Evolutionary conservation across 1,139 yeast genomes (phyloP).

Genomic region (Magnusiomyces ingens): DNA sequence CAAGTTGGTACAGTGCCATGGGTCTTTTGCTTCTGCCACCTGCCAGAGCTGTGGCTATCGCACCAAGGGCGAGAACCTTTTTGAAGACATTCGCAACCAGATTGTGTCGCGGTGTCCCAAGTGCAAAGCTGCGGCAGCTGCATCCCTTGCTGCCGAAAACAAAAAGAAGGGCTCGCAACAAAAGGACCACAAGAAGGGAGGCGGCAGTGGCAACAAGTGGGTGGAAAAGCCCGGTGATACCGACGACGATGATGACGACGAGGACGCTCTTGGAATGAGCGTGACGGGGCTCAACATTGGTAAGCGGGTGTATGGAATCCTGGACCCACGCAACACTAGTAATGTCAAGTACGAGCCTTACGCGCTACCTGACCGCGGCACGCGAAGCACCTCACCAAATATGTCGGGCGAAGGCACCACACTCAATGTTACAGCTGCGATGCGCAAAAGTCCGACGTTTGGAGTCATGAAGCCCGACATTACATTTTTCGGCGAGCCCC

Average conservation of each 20-base stretch:
- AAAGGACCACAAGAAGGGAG: slow-evolving; percentile 10
- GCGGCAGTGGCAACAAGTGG: background rate
- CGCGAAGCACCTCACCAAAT: background rate
- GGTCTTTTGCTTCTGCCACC: slow-evolving; percentile 87
- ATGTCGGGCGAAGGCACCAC: no score
- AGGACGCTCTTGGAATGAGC: slow-evolving; percentile 7
- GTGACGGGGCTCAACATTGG: slow-evolving; percentile 12
- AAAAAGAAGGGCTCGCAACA: slow-evolving; percentile 10
- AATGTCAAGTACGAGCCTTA: background rate
- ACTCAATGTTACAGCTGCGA: background rate
- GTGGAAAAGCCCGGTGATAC: slow-evolving; percentile 11
- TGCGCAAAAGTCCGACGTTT: slow-evolving; percentile 26
- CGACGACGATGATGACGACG: slow-evolving; percentile 23
- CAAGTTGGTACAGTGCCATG: slow-evolving; percentile 87
- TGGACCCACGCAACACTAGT: slow-evolving; percentile 2
- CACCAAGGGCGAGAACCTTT: slow-evolving; percentile 63
- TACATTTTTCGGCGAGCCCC: slow-evolving; percentile 85
- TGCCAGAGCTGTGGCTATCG: slow-evolving; percentile 72
- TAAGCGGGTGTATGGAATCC: background rate
- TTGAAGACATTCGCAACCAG: slow-evolving; percentile 51
- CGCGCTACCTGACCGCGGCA: background rate
- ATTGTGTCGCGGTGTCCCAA: slow-evolving; percentile 68
- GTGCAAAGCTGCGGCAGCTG: slow-evolving; percentile 35
- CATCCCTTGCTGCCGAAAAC: slow-evolving; percentile 16
- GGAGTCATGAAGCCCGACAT: slow-evolving; percentile 97